A percentile compares a stretch with the other conserved stretches of the same genome.
phyloP scores from a whole-genome alignment of 768 basidiomycete species.

The Sporobolomyces roseus region DNA sequence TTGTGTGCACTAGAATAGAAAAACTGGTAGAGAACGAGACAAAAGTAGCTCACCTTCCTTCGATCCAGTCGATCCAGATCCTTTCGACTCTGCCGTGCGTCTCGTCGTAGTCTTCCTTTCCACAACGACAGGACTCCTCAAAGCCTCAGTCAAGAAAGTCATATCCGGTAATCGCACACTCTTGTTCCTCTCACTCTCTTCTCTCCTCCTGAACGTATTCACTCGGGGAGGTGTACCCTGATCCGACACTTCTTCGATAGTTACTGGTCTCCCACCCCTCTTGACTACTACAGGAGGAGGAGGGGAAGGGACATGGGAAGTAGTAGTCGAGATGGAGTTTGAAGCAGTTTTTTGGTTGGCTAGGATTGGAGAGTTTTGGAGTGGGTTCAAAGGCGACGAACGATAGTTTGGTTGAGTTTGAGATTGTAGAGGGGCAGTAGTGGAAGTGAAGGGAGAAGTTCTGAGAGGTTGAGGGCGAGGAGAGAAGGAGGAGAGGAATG shows the following conservation, averaged over 20 bases:
- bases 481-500: constrained; percentile 6
- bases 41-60: constrained; percentile 24
- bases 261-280: background rate
- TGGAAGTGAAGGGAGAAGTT: background rate
- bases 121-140: constrained; percentile 25
- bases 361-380: constrained; percentile 27
- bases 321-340: background rate
- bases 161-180: constrained; percentile 39
- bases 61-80: background rate
- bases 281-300: background rate
- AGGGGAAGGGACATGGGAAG: too few relatives aligned
- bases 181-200: background rate
- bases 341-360: background rate
- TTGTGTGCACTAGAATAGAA: background rate
- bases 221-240: background rate
- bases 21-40: background rate
- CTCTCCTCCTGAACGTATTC: background rate
- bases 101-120: too few relatives aligned
- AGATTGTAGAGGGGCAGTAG: background rate
- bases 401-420: background rate
- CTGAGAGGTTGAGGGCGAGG: background rate
- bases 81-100: too few relatives aligned
- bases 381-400: constrained; percentile 24
- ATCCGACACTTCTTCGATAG: constrained; percentile 24
- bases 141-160: constrained; percentile 43